These are phyloP conservation scores for Pythium monospermum DNA, from an alignment of 352 stramenopile species.

Conservation along the genomic window DNA sequence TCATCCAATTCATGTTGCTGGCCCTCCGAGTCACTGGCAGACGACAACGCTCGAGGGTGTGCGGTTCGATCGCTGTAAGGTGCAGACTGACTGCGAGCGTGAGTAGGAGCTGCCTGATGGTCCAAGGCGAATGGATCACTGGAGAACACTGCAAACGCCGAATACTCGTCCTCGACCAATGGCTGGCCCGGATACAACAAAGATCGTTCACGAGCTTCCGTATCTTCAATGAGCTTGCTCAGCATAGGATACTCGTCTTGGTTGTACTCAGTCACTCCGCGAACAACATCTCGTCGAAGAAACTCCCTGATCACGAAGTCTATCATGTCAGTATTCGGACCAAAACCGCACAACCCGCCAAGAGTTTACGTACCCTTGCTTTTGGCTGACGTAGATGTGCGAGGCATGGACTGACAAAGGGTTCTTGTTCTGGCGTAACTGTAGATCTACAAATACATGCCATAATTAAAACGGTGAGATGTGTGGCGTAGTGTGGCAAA, in stretches of 20 bases:
- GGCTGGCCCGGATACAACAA: conserved; percentile 56
- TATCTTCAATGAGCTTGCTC: conserved; percentile 65
- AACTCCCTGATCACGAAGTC: conserved; percentile 36
- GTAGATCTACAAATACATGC: conserved; percentile 53
- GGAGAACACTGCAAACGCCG: conserved; percentile 58
- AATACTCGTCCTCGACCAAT: conserved; percentile 64
- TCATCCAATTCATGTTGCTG: conserved; percentile 40
- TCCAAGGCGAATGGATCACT: conserved; percentile 13
- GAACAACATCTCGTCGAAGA: conserved; percentile 64
- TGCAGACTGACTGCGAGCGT: too few relatives aligned
- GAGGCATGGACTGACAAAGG: conserved; percentile 51
- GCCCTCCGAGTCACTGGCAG: conserved; percentile 4
- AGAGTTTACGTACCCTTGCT: conserved; percentile 77
- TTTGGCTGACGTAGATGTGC: conserved; percentile 68
- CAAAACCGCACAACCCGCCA: too few relatives aligned
- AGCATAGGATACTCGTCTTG: conserved; percentile 64
- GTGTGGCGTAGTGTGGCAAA: too few relatives aligned
- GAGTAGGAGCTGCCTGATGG: too few relatives aligned
- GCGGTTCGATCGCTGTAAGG: too few relatives aligned
- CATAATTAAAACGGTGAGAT: too few relatives aligned
- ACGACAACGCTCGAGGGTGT: neutral
- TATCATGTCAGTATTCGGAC: conserved; percentile 1
- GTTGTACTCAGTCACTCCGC: conserved; percentile 77
- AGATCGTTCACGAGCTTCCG: conserved; percentile 48
- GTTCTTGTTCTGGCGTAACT: conserved; percentile 65